These are phyloP conservation scores for Paxillus ammoniavirescens DNA, from an alignment of 768 basidiomycete genomes.

Conservation along the genomic window DNA sequence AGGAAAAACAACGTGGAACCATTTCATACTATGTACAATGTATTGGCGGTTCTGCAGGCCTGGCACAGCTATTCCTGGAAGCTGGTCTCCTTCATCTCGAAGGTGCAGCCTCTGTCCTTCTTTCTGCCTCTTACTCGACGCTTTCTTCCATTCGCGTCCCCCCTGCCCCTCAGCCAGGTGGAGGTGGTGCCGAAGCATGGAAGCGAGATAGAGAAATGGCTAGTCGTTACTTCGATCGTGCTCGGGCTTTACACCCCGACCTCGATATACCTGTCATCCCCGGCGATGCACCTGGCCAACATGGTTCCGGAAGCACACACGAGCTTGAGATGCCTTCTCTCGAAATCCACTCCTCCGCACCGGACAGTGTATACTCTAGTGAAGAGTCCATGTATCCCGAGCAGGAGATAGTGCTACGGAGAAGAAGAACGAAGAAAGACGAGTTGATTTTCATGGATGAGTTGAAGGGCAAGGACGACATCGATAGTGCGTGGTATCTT, in stretches of 20 bases:
- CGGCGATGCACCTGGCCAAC: conserved; percentile 35
- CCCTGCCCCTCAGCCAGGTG: conserved; percentile 44
- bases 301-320: conserved; percentile 27
- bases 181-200: conserved; percentile 71
- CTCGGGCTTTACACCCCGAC: conserved; percentile 54
- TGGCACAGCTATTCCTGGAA: conserved; percentile 76
- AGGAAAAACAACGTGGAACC: conserved; percentile 49
- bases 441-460: conserved; percentile 48
- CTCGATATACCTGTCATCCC: conserved; percentile 72
- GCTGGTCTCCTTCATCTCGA: conserved; percentile 81
- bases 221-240: conserved; percentile 69
- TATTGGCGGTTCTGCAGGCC: conserved; percentile 62
- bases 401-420: conserved; percentile 33
- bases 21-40: conserved; percentile 60
- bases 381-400: conserved; percentile 29
- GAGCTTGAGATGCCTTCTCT: conserved; percentile 71
- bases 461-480: conserved; percentile 48
- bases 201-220: conserved; percentile 71
- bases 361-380: conserved; percentile 28
- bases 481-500: conserved; percentile 76
- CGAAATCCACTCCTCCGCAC: conserved; percentile 39
- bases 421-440: conserved; percentile 56
- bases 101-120: conserved; percentile 68
- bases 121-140: conserved; percentile 72
- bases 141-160: conserved; percentile 77